A percentile compares a stretch with the other conserved stretches of the same genome.
Conservation (phyloP, 2,329 filamentous ascomycete genomes). For the Phyllosticta citrichinensis region DNA sequence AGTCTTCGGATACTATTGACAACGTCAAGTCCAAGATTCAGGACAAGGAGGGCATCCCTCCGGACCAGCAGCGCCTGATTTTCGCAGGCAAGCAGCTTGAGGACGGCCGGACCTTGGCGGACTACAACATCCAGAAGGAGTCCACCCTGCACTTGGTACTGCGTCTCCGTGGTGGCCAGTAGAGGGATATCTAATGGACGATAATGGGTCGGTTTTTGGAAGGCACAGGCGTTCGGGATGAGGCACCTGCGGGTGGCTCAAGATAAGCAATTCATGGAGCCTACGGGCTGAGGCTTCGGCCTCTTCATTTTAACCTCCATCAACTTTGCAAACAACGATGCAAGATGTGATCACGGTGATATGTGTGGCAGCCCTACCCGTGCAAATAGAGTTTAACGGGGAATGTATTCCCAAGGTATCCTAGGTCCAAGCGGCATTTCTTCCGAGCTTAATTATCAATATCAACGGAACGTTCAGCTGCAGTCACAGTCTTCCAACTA, state of each 20-base stretch:
- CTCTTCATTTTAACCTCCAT: background rate
- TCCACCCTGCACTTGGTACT: constrained; percentile 48
- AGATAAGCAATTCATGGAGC: constrained; percentile 5
- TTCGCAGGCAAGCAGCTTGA: constrained; percentile 91
- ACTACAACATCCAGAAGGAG: constrained; percentile 88
- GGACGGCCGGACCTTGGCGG: constrained; percentile 79
- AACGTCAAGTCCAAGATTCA: constrained; percentile 91
- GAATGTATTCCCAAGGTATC: no score
- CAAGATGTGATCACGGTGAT: no score
- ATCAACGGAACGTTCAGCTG: no score
- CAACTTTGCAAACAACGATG: background rate
- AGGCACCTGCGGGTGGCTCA: background rate
- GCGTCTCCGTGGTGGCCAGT: constrained; percentile 43
- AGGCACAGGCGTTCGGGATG: constrained; percentile 5
- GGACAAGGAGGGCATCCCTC: constrained; percentile 74
- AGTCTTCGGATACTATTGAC: constrained; percentile 83
- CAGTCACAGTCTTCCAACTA: no score
- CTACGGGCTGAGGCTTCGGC: constrained; percentile 5
- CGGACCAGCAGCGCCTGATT: constrained; percentile 88
- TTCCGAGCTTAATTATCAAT: no score
- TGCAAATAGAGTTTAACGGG: no score
- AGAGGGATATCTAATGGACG: background rate
- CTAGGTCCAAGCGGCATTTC: no score
- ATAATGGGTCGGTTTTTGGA: background rate
- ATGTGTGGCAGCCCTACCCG: no score